Percentiles rank a stretch among this genome's conserved stretches.
These are phyloP conservation scores for Psophocarpus tetragonolobus DNA, from an alignment of 306 rosid genomes.

Conservation along the genomic window DNA sequence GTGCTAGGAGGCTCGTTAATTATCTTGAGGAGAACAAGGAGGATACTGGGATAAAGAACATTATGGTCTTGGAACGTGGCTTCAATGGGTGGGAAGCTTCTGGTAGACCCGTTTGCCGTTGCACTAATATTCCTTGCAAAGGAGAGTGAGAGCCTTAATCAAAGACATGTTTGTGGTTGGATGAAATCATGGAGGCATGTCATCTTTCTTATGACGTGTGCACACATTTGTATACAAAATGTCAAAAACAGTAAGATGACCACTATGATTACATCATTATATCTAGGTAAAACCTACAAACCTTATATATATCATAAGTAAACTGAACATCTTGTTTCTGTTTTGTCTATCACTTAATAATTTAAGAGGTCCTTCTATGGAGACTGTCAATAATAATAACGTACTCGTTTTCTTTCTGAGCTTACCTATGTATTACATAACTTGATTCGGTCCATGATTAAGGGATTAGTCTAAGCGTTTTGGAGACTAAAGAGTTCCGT, in stretches of 20 bases:
- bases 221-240: constrained; percentile 23
- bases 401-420: constrained; percentile 17
- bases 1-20: constrained; percentile 74
- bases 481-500: background rate
- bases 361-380: constrained; percentile 1
- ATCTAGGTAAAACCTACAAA: background rate
- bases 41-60: constrained; percentile 72
- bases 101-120: constrained; percentile 88
- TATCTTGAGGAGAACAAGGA: constrained; percentile 71
- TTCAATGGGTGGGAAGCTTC: constrained; percentile 95
- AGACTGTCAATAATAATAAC: constrained; percentile 12
- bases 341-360: background rate
- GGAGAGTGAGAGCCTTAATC: constrained; percentile 49
- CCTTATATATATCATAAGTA: constrained; percentile 21
- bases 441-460: background rate
- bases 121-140: constrained; percentile 64
- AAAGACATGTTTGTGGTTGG: constrained; percentile 5
- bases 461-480: background rate
- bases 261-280: constrained; percentile 2
- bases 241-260: background rate
- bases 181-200: constrained; percentile 29
- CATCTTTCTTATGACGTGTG: background rate
- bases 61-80: constrained; percentile 88
- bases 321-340: constrained; percentile 30
- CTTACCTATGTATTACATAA: background rate